Evolutionary conservation across 306 rosid species (phyloP), one percentile per base, ranked within the genome.

Genomic region (Castanea mollissima): DNA sequence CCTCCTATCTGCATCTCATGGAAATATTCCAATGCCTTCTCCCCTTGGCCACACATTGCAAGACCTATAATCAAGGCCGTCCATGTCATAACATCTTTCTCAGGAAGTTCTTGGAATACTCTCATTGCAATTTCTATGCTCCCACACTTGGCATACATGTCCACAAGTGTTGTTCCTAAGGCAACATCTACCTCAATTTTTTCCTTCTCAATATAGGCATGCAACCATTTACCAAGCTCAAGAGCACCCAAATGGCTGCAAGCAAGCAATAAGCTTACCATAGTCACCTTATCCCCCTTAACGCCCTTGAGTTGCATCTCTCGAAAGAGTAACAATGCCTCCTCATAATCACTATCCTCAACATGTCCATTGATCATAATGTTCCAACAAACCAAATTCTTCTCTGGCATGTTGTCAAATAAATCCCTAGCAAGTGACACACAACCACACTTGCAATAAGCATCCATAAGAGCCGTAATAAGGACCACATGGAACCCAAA

Each of bases 41-140:
- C 49, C 14, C 76, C 82, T 34, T 74, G 65, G 19, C 86, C 76
- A 18, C 56, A 56, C 67, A 78, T 31, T 6, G 86, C 79, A 4
- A 67, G 77, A 32, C 86, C 79, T 2, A 78, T 23, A 32, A 82
- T 77, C 35, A 82, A 65, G 3, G 86, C 63, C 5, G 78, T 77
- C 84, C 84, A 79, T 29, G 81, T 84, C 78, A 76, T 55, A 23
- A 76, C 64, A 72, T 84, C 72, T 78, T 72, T 84, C 76, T 65
- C 68, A 1, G 75, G 78, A 13, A 84, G 81, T 35, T 73, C 38
- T 32, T 57, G 71, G 55, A 84, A 76, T 27, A 76, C 81, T 32
- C 73, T 21, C 4, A 6, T 15, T 20, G 87, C 81, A 44, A 18
- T 31, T 31, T 76, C 73, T 72, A 84, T 72, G 55, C 79, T 77